These are phyloP conservation scores for Abortiporus biennis DNA, from an alignment of 1,284 basidiomycete genomes.

Conservation along the genomic window DNA sequence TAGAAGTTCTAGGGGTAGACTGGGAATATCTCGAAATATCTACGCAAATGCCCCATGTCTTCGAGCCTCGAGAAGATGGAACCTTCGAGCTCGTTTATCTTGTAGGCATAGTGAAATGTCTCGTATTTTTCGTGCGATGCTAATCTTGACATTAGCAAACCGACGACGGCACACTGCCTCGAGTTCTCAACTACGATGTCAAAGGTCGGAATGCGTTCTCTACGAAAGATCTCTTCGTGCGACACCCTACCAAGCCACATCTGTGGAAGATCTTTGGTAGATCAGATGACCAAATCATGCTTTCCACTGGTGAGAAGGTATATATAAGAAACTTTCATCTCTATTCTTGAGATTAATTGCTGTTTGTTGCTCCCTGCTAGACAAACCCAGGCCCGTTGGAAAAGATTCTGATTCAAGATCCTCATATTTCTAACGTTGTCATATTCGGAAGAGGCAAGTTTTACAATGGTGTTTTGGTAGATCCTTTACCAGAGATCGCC, in stretches of 20 bases:
- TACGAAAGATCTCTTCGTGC: conserved; percentile 7
- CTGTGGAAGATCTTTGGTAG: conserved; percentile 6
- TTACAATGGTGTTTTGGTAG: conserved; percentile 31
- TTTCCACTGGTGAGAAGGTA: conserved; percentile 23
- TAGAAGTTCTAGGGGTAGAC: conserved; percentile 13
- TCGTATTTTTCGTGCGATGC: too few relatives aligned
- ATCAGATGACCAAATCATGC: conserved; percentile 13
- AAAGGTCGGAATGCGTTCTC: conserved; percentile 6
- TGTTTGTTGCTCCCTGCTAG: not conserved
- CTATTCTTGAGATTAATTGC: not conserved
- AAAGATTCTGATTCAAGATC: conserved; percentile 23
- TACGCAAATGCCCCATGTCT: conserved; percentile 2
- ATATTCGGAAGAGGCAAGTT: conserved; percentile 35
- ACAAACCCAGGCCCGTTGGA: conserved; percentile 16
- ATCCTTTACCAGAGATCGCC: conserved; percentile 20
- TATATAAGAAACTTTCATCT: not conserved
- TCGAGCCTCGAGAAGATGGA: conserved; percentile 16
- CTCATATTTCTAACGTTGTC: conserved; percentile 22
- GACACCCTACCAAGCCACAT: conserved; percentile 6
- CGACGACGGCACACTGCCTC: too few relatives aligned
- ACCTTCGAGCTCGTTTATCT: conserved; percentile 15
- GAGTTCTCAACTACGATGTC: conserved; percentile 1
- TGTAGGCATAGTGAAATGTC: too few relatives aligned
- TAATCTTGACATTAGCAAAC: too few relatives aligned
- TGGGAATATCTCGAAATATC: conserved; percentile 17